Conservation (phyloP, 2,329 filamentous ascomycete genomes). For the Fusarium avenaceum region DNA sequence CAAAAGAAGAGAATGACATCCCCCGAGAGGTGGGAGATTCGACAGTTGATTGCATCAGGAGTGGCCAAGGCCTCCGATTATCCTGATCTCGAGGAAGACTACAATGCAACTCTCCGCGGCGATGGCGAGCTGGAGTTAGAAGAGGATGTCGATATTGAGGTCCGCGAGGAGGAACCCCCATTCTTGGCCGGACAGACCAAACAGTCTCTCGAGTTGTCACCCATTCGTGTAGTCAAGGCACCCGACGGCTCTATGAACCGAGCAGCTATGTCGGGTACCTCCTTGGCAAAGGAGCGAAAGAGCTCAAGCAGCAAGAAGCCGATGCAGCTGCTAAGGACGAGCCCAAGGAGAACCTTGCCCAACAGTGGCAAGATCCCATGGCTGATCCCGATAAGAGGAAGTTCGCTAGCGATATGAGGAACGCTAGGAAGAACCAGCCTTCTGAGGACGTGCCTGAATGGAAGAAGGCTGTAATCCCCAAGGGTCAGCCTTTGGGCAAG, state of each 20-base stretch:
- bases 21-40: conserved; percentile 96
- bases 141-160: conserved; percentile 97
- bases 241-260: conserved; percentile 98
- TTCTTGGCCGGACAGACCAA: conserved; percentile 97
- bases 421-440: conserved; percentile 71
- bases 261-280: conserved; percentile 93
- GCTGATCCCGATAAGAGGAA: conserved; percentile 84
- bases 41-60: conserved; percentile 94
- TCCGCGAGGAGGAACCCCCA: conserved; percentile 94
- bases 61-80: conserved; percentile 94
- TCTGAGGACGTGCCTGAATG: conserved; percentile 86
- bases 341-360: conserved; percentile 83
- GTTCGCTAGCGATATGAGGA: conserved; percentile 89
- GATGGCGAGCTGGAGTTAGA: conserved; percentile 92
- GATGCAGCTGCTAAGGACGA: conserved; percentile 81
- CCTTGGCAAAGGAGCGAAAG: conserved; percentile 88
- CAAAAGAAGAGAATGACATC: conserved; percentile 95
- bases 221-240: conserved; percentile 96
- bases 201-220: conserved; percentile 92
- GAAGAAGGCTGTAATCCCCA: conserved; percentile 86
- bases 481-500: conserved; percentile 85
- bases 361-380: conserved; percentile 99
- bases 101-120: conserved; percentile 86
- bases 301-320: conserved; percentile 88
- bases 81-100: conserved; percentile 94